Base-by-base conservation (phyloP, 2,329 filamentous ascomycete genomes). In the Cytospora paraplurivora region DNA sequence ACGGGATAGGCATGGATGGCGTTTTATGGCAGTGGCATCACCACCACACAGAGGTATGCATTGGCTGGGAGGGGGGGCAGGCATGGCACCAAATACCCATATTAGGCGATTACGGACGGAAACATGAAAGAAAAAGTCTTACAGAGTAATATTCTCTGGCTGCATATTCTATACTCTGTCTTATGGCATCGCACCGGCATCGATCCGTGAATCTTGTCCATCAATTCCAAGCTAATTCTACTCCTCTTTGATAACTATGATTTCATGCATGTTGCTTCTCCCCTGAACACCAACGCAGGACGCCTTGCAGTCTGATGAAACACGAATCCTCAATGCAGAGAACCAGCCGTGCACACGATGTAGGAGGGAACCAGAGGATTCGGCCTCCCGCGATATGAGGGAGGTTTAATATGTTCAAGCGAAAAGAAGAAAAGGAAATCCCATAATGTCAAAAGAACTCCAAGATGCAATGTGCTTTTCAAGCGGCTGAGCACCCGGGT, bases 251-350 rank as follows among this genome's bases (percentile, higher is more conserved):
- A 56, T 63, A 53, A 50, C 15, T 38, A 53, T 54, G 38, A 38
- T 49, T 54, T 52, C 34, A 58, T 15, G 56, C 32, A 34, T 52
- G 53, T 50, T 52, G 34, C 56, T 33, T 56, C 32, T 44, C 33
- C 15, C 47, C 49, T 1, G 17, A 34, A 27, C 34, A 47, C 33
- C 34, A 59, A 41, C 59, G 54, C 34, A 17, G 27, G 58, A 65
- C 63, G 60, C 63, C 63, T 53, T 56, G 63, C 63, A 63, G 35
- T 60, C 37, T 65, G 60, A 59, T 59, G 62, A 50, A 34, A 56
- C 50, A 57, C 52, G 32, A 52, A 41, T 41, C 57, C 27, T 27
- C 62, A 60, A 64, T 64, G 62, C 62, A 64, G 44, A 58, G 27
- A 56, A 52, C 52, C 62, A 64, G 52, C 62, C 62, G 56, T 64